Evolutionary conservation across 805 yeast genomes (phyloP).

Genomic region (Hanseniaspora jakobsenii): DNA sequence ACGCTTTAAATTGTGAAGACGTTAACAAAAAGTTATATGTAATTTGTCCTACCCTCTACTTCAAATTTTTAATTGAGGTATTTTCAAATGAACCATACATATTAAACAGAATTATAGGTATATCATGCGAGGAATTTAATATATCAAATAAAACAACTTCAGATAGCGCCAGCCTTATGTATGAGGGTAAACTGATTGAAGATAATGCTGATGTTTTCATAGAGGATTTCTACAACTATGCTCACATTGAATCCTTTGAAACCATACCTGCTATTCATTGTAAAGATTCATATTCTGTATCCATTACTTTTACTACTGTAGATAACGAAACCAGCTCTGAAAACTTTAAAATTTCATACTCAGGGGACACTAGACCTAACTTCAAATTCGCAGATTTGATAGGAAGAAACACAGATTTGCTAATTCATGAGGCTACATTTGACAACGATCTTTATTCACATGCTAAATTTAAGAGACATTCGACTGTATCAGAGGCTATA

Average conservation of each 20-base stretch:
- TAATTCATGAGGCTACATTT: constrained; percentile 88
- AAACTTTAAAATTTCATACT: constrained; percentile 63
- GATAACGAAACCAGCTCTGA: constrained; percentile 19
- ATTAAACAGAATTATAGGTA: constrained; percentile 7
- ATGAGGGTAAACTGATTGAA: background rate
- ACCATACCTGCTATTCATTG: constrained; percentile 81
- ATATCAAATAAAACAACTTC: background rate
- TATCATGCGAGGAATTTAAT: constrained; percentile 18
- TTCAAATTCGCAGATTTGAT: constrained; percentile 44
- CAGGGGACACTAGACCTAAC: constrained; percentile 92
- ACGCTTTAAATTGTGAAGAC: constrained; percentile 31
- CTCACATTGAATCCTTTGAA: constrained; percentile 35
- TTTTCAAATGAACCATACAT: constrained; percentile 3
- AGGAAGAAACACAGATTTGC: constrained; percentile 55
- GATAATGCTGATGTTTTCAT: background rate
- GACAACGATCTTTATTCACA: constrained; percentile 67
- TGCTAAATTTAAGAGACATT: constrained; percentile 71
- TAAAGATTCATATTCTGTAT: constrained; percentile 61
- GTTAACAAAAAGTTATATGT: constrained; percentile 37
- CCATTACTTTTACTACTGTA: constrained; percentile 36
- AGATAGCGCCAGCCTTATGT: background rate
- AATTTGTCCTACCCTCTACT: constrained; percentile 65
- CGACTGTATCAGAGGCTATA: constrained; percentile 82
- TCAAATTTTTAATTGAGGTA: constrained; percentile 47
- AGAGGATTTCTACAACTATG: constrained; percentile 21